phyloP scores from a whole-genome alignment of 495 filamentous ascomycete species.

The Alectoria sarmentosa region DNA sequence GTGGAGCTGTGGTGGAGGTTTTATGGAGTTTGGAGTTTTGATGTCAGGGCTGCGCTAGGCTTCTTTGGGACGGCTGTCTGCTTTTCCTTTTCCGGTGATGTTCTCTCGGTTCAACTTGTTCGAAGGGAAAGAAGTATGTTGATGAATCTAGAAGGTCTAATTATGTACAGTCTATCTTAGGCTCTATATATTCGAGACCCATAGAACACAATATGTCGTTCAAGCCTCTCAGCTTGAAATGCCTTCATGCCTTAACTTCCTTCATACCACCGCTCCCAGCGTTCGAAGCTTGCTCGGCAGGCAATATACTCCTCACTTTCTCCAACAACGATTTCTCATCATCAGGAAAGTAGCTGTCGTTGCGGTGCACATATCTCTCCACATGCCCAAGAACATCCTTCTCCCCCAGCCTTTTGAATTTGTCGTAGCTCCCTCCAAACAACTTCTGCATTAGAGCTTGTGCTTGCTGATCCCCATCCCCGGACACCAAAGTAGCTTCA shows the following conservation, averaged over 20 bases:
- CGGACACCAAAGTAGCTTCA: slow-evolving; percentile 38
- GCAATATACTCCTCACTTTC: slow-evolving; percentile 34
- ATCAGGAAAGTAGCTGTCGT: slow-evolving; percentile 38
- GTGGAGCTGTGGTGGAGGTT: not conserved
- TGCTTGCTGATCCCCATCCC: slow-evolving; percentile 43
- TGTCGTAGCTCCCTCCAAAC: slow-evolving; percentile 48
- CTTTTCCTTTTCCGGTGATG: not conserved
- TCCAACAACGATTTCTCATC: slow-evolving; percentile 39
- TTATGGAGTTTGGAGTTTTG: not conserved
- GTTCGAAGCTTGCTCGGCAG: slow-evolving; percentile 3
- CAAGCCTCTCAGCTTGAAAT: not conserved
- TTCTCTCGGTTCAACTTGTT: not conserved
- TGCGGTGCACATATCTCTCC: slow-evolving; percentile 37
- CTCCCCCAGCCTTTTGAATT: slow-evolving; percentile 12
- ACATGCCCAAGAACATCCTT: slow-evolving; percentile 32
- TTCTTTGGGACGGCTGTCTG: not conserved
- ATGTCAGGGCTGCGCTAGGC: not conserved
- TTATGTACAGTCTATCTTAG: too few relatives aligned
- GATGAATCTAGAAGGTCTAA: not conserved
- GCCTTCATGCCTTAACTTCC: not conserved
- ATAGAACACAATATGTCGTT: not conserved
- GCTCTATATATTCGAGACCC: not conserved
- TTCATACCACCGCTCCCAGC: not conserved
- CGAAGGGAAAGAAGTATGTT: not conserved
- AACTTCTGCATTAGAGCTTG: slow-evolving; percentile 62